phyloP scores from a whole-genome alignment of 805 yeast species.

The Candida ovalis region DNA sequence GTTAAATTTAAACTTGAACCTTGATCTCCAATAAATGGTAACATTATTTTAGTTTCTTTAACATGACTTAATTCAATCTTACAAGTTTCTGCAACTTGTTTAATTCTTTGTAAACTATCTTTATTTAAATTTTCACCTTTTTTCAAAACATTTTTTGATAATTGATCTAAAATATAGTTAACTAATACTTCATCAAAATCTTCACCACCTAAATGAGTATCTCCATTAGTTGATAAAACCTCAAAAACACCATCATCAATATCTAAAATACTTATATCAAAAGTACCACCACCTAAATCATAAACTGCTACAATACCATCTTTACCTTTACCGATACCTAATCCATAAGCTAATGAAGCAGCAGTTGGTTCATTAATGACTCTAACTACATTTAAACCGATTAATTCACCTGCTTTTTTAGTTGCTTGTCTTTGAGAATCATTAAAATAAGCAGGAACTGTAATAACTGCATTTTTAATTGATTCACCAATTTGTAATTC shows the following conservation, averaged over 20 bases:
- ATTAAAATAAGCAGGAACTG: conserved; percentile 87
- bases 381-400: conserved; percentile 82
- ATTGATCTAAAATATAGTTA: conserved; percentile 71
- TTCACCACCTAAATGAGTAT: conserved; percentile 88
- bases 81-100: conserved; percentile 88
- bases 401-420: conserved; percentile 93
- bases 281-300: conserved; percentile 98
- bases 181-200: conserved; percentile 83
- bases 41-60: conserved; percentile 66
- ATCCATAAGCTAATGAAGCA: conserved; percentile 90
- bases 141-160: conserved; percentile 66
- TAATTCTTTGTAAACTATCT: conserved; percentile 77
- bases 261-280: conserved; percentile 92
- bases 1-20: conserved; percentile 39
- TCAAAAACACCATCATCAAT: conserved; percentile 96
- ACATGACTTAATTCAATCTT: conserved; percentile 81
- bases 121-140: conserved; percentile 54
- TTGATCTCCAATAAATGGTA: conserved; percentile 67
- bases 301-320: conserved; percentile 81
- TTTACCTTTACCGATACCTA: conserved; percentile 62
- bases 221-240: conserved; percentile 94
- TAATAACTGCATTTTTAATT: conserved; percentile 83
- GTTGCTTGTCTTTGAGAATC: conserved; percentile 90
- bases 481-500: conserved; percentile 75
- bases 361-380: conserved; percentile 89